Evolutionary conservation across 106 monocot species (phyloP), one percentile per base, ranked within the genome.

Genomic region (Vanilla planifolia): DNA sequence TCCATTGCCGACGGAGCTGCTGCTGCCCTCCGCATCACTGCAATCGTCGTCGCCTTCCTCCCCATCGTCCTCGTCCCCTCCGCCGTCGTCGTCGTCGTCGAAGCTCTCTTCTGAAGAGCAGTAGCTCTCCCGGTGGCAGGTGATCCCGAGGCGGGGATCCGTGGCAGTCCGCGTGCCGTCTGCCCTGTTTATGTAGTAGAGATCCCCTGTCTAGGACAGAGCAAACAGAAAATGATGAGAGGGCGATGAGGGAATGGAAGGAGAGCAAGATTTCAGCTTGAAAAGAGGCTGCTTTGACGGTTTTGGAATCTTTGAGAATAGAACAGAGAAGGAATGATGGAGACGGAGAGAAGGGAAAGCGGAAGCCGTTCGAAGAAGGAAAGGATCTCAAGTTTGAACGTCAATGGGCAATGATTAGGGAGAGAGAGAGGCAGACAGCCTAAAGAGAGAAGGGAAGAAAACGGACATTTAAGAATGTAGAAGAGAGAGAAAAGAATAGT

Each of bases 181-280:
- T 20, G 39, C 63, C 71, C 73, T 72, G 79, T 86, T 91, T 43
- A 82, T 74, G 77, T 83, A 91, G 82, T 86, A 86, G 33, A 91
- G 53, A 75, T 86, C 65, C 24, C 91, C 91, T 3, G 78, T 91
- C 91, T 91, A 73, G 45, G 26, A 61, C 6, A 5, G 35, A 16
- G 23, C 20, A 63, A 37, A 17, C 22, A n/a, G 19, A 2, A 53
- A 53, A 20, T 16, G 4, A 43, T 44, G 6, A 27, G 22, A 23
- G 46, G 1, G 14, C 21, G 15, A 4, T 1, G 14, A 20, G 34
- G n/a, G 39, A 51, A 27, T 22, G 15, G 39, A 42, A 33, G 3
- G 8, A 34, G 1, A 19, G 24, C 23, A 13, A 33, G n/a, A n/a
- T n/a, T n/a, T n/a, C n/a, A n/a, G n/a, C n/a, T n/a, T n/a, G n/a